phyloP scores from a whole-genome alignment of 495 filamentous ascomycete species.

The Talaromyces proteolyticus region DNA sequence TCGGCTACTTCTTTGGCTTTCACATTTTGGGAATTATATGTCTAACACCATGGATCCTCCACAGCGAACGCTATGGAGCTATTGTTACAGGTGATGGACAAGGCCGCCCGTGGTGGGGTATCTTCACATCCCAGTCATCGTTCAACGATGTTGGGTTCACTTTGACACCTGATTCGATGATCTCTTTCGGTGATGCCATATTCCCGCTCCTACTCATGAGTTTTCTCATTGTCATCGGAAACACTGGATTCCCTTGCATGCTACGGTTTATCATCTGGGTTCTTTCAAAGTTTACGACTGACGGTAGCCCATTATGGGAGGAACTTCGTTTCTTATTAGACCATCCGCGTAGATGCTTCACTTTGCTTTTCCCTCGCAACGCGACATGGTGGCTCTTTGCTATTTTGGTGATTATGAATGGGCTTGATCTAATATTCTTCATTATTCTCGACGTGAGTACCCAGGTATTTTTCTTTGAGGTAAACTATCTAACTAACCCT shows the following conservation, averaged over 20 bases:
- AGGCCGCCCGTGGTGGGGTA: slow-evolving; percentile 78
- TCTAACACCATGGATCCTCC: slow-evolving; percentile 75
- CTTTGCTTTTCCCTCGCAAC: slow-evolving; percentile 77
- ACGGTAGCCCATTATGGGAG: slow-evolving; percentile 67
- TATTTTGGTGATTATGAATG: slow-evolving; percentile 76
- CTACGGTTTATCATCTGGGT: slow-evolving; percentile 86
- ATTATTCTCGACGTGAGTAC: slow-evolving; percentile 76
- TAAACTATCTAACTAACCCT: slow-evolving; percentile 10
- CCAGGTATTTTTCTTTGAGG: neutral
- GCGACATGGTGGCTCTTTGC: slow-evolving; percentile 97
- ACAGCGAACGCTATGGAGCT: slow-evolving; percentile 45
- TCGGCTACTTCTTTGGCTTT: slow-evolving; percentile 71
- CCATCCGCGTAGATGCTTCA: slow-evolving; percentile 93
- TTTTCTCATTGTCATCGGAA: slow-evolving; percentile 86
- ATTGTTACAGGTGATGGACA: slow-evolving; percentile 57
- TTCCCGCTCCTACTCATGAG: slow-evolving; percentile 69
- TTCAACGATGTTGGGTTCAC: slow-evolving; percentile 89
- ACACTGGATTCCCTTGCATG: slow-evolving; percentile 92
- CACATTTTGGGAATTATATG: slow-evolving; percentile 66
- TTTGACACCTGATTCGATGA: slow-evolving; percentile 88
- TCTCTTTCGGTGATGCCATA: slow-evolving; percentile 70
- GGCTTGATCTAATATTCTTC: slow-evolving; percentile 79
- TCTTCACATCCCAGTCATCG: slow-evolving; percentile 77
- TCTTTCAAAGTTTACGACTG: slow-evolving; percentile 49
- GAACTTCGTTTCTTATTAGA: slow-evolving; percentile 87